A percentile compares a stretch with the other conserved stretches of the same genome.
Evolutionary conservation across 805 yeast genomes (phyloP).

Genomic region (Wickerhamomyces mucosus): DNA sequence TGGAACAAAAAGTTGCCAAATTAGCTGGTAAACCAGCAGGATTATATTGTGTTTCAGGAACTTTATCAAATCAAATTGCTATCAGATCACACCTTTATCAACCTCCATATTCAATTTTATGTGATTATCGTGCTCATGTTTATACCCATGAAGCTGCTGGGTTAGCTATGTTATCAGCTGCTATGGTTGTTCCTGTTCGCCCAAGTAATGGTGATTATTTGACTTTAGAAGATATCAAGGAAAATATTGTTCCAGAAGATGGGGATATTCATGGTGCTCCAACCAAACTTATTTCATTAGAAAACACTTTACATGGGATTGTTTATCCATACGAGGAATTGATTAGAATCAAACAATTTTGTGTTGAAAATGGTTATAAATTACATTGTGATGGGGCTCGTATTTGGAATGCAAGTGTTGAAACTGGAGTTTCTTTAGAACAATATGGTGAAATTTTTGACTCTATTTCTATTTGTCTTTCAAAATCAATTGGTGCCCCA

Average conservation of each 20-base stretch:
- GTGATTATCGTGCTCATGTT: slow-evolving; percentile 81
- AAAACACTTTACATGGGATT: slow-evolving; percentile 80
- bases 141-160: slow-evolving; percentile 85
- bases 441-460: slow-evolving; percentile 76
- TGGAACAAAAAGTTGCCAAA: slow-evolving; percentile 57
- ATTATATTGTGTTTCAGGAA: slow-evolving; percentile 80
- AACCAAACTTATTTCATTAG: slow-evolving; percentile 72
- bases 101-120: slow-evolving; percentile 76
- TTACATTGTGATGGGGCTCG: slow-evolving; percentile 93
- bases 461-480: slow-evolving; percentile 81
- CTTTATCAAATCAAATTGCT: slow-evolving; percentile 86
- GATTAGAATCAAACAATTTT: slow-evolving; percentile 59
- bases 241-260: slow-evolving; percentile 52
- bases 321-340: slow-evolving; percentile 79
- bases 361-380: slow-evolving; percentile 46
- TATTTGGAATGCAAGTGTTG: slow-evolving; percentile 80
- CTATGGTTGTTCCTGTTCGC: slow-evolving; percentile 80
- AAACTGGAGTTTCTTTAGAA: slow-evolving; percentile 39
- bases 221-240: slow-evolving; percentile 68
- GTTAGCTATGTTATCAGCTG: slow-evolving; percentile 77
- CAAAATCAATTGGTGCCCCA: slow-evolving; percentile 90
- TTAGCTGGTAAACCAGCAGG: slow-evolving; percentile 78
- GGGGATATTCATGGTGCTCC: slow-evolving; percentile 85
- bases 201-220: slow-evolving; percentile 69
- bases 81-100: slow-evolving; percentile 65